Percentiles rank a stretch among this genome's conserved stretches.
These are phyloP conservation scores for Protomyces pachydermus DNA, from an alignment of 1,139 yeast species.

Conservation along the genomic window DNA sequence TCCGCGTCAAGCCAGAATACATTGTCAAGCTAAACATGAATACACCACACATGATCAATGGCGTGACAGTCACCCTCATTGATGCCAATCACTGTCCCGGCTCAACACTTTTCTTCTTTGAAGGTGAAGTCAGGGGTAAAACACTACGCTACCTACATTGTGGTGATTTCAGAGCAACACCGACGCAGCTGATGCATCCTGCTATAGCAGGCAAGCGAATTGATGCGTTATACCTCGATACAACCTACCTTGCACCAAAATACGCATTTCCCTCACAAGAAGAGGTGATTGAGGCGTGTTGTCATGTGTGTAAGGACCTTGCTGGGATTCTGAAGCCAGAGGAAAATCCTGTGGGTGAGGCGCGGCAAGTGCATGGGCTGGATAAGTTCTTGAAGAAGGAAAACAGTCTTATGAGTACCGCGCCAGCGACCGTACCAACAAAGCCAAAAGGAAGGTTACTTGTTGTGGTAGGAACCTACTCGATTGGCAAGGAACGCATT, in stretches of 20 bases:
- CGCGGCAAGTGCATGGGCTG: slow-evolving; percentile 7
- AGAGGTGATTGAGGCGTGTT: slow-evolving; percentile 56
- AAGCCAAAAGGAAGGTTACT: slow-evolving; percentile 43
- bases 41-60: slow-evolving; percentile 41
- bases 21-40: slow-evolving; percentile 49
- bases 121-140: slow-evolving; percentile 45
- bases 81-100: slow-evolving; percentile 98
- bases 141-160: slow-evolving; percentile 54
- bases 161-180: slow-evolving; percentile 81
- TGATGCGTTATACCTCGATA: slow-evolving; percentile 71
- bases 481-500: slow-evolving; percentile 83
- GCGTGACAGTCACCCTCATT: slow-evolving; percentile 56
- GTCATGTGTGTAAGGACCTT: slow-evolving; percentile 46
- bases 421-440: slow-evolving; percentile 36
- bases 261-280: slow-evolving; percentile 76
- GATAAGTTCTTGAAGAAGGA: slow-evolving; percentile 8
- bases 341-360: slow-evolving; percentile 32
- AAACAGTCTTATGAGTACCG: slow-evolving; percentile 40
- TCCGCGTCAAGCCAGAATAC: slow-evolving; percentile 53
- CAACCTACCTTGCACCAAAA: slow-evolving; percentile 74
- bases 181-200: slow-evolving; percentile 34
- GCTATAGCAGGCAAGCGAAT: slow-evolving; percentile 39
- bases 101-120: slow-evolving; percentile 72
- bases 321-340: slow-evolving; percentile 37
- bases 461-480: slow-evolving; percentile 79